A percentile compares a stretch with the other conserved stretches of the same genome.
Conservation (phyloP, 202 grass and related monocot species). For the Schoenoplectus tabernaemontani region DNA sequence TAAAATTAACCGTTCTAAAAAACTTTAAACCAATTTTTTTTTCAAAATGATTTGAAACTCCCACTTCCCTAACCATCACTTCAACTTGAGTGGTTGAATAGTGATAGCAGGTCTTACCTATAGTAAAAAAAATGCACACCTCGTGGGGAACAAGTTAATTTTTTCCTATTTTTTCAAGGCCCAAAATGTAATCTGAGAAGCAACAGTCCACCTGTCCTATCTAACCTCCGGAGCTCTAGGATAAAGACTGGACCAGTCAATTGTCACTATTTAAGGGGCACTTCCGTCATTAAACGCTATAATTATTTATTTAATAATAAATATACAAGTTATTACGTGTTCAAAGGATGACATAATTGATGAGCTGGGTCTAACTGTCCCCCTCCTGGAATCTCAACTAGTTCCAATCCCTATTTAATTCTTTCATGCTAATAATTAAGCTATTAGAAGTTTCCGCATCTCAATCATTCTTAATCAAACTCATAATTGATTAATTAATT, state of each 20-base stretch:
- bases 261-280: neutral
- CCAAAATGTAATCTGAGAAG: neutral
- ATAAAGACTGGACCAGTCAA: neutral
- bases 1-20: too few relatives aligned
- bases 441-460: conserved; percentile 1
- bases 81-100: neutral
- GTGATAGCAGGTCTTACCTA: neutral
- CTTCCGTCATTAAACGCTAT: neutral
- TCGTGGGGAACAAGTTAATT: neutral
- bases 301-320: neutral
- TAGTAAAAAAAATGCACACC: neutral
- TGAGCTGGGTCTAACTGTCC: conserved; percentile 14
- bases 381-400: conserved; percentile 2
- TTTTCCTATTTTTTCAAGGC: neutral
- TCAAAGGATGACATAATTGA: conserved; percentile 20
- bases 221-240: conserved; percentile 17
- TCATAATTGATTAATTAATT: neutral
- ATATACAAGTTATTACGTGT: conserved; percentile 9
- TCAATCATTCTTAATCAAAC: neutral
- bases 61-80: too few relatives aligned
- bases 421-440: neutral
- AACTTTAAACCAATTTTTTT: too few relatives aligned
- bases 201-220: neutral
- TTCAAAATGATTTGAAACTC: too few relatives aligned
- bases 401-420: neutral